Conservation (phyloP, 805 yeast genomes). For the Komagataella kurtzmanii region DNA sequence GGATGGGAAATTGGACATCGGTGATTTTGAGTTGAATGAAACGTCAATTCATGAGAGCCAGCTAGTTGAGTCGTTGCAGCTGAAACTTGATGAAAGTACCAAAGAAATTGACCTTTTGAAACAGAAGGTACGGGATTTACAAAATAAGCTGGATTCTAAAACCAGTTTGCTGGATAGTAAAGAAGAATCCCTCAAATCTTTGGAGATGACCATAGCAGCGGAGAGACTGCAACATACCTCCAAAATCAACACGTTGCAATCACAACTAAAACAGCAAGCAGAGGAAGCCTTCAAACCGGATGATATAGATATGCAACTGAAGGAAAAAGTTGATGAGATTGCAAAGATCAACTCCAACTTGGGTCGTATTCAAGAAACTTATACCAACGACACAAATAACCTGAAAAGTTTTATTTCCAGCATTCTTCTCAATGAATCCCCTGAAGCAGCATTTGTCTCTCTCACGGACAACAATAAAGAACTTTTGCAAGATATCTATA, state of each 20-base stretch:
- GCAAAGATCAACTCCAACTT: not conserved
- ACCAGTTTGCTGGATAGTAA: not conserved
- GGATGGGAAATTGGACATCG: not conserved
- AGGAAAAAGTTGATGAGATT: not conserved
- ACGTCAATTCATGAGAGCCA: not conserved
- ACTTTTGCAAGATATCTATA: not conserved
- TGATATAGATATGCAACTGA: not conserved
- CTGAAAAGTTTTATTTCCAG: not conserved
- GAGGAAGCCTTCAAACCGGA: not conserved
- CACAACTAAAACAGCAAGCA: not conserved
- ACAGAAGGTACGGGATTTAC: not conserved
- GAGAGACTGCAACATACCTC: not conserved
- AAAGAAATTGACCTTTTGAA: not conserved
- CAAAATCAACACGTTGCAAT: not conserved
- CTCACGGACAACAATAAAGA: slow-evolving; percentile 4
- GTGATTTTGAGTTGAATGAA: not conserved
- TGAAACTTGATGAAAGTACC: not conserved
- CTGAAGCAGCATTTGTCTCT: not conserved
- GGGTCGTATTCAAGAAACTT: not conserved
- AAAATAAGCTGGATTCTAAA: not conserved
- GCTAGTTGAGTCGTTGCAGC: not conserved
- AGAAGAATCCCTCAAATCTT: not conserved
- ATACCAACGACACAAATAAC: not conserved
- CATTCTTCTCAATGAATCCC: not conserved
- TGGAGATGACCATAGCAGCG: not conserved